These are phyloP conservation scores for Beauveria scarabaeidicola DNA, from an alignment of 2,329 filamentous ascomycete genomes.

Conservation along the genomic window DNA sequence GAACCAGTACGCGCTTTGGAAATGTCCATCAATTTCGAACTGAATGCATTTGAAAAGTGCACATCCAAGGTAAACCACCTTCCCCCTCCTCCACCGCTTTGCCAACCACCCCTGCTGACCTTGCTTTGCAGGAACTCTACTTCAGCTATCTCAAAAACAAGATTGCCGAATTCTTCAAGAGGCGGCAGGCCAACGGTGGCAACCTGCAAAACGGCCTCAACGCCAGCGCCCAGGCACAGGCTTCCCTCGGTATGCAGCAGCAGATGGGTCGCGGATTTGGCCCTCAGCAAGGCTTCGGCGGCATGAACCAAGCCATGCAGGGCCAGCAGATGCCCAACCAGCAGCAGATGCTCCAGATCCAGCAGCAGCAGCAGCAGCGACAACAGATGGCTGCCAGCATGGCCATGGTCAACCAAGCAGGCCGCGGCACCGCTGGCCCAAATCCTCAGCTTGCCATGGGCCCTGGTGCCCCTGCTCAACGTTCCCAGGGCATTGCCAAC, in stretches of 20 bases:
- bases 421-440: slow-evolving; percentile 21
- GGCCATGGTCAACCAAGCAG: slow-evolving; percentile 29
- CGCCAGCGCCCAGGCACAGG: slow-evolving; percentile 30
- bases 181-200: slow-evolving; percentile 42
- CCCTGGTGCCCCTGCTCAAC: slow-evolving; percentile 29
- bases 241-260: slow-evolving; percentile 47
- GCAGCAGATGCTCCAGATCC: slow-evolving; percentile 22
- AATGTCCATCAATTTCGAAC: slow-evolving; percentile 30
- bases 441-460: slow-evolving; percentile 16
- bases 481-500: slow-evolving; percentile 16
- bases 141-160: slow-evolving; percentile 39
- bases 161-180: slow-evolving; percentile 39
- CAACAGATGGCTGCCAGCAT: slow-evolving; percentile 26
- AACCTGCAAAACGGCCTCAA: slow-evolving; percentile 42
- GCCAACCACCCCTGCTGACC: slow-evolving; percentile 12
- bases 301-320: slow-evolving; percentile 32
- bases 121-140: slow-evolving; percentile 36
- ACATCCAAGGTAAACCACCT: slow-evolving; percentile 36
- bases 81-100: not conserved
- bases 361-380: slow-evolving; percentile 22
- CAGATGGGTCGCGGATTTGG: slow-evolving; percentile 42
- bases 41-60: slow-evolving; percentile 36
- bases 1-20: not conserved
- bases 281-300: slow-evolving; percentile 48
- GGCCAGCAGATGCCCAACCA: slow-evolving; percentile 44